phyloP scores from a whole-genome alignment of 371 early-diverging fungal genomes.

The Mucor velutinosus region DNA sequence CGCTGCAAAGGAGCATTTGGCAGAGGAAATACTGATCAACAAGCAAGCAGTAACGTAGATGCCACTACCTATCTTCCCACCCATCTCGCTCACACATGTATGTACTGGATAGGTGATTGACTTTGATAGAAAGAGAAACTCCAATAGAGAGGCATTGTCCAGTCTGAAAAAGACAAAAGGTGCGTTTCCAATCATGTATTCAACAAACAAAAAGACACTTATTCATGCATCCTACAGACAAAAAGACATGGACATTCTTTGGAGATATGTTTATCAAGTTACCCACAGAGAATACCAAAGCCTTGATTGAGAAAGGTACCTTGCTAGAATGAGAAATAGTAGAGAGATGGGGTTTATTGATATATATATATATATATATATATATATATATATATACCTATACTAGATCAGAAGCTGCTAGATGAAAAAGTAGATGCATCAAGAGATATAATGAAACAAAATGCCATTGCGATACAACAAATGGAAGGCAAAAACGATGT shows the following conservation, averaged over 20 bases:
- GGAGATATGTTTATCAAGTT: conserved; percentile 70
- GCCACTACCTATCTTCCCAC: too few relatives aligned
- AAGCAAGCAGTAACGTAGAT: conserved; percentile 53
- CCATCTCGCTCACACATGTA: neutral
- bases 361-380: too few relatives aligned
- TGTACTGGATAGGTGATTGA: conserved; percentile 55
- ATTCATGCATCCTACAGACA: conserved; percentile 33
- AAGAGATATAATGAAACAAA: conserved; percentile 47
- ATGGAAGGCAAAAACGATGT: conserved; percentile 52
- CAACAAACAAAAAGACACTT: too few relatives aligned
- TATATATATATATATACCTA: neutral
- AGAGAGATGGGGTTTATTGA: too few relatives aligned
- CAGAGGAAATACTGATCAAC: conserved; percentile 63
- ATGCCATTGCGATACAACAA: conserved; percentile 44
- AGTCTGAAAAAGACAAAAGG: conserved; percentile 43
- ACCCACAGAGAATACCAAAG: conserved; percentile 40
- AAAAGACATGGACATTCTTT: conserved; percentile 65
- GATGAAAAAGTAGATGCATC: conserved; percentile 46
- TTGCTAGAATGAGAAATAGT: neutral
- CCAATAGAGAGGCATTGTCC: conserved; percentile 62
- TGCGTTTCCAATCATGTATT: neutral
- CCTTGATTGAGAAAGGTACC: conserved; percentile 48
- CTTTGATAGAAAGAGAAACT: conserved; percentile 60
- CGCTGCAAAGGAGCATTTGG: conserved; percentile 57
- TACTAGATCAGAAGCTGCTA: conserved; percentile 45